Conservation (phyloP, 2,329 filamentous ascomycete species). For the Aspergillus eucalypticola region DNA sequence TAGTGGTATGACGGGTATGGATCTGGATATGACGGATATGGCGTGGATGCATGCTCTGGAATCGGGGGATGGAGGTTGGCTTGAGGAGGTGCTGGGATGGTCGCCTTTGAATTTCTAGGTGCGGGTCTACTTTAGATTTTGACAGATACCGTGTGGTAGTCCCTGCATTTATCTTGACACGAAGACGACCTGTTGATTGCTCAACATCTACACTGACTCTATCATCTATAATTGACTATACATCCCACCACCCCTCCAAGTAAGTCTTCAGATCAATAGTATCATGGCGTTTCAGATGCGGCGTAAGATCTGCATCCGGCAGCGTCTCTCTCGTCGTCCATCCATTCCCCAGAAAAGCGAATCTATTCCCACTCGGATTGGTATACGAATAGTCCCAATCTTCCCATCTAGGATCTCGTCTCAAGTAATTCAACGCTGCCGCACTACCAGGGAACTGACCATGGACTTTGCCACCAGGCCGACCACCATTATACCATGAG, state of each 20-base stretch:
- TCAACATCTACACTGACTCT: not conserved
- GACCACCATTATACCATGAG: conserved; percentile 71
- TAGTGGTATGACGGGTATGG: too few species aligned
- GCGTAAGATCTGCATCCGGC: conserved; percentile 60
- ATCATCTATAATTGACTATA: conserved; percentile 20
- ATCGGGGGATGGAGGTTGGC: not conserved
- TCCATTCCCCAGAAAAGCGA: conserved; percentile 66
- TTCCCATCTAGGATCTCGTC: conserved; percentile 60
- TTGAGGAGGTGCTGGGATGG: not conserved
- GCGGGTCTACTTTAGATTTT: too few species aligned
- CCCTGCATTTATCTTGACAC: too few species aligned
- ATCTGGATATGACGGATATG: not conserved
- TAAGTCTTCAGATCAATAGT: conserved; percentile 62
- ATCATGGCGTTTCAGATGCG: conserved; percentile 60
- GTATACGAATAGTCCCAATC: conserved; percentile 58
- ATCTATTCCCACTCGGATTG: conserved; percentile 46
- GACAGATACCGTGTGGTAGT: too few species aligned
- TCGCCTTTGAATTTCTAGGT: not conserved
- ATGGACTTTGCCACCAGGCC: conserved; percentile 63
- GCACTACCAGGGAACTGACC: conserved; percentile 71
- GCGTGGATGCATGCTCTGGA: not conserved
- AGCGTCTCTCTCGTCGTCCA: conserved; percentile 62
- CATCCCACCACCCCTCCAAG: conserved; percentile 69
- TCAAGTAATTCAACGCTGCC: conserved; percentile 60
- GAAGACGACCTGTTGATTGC: not conserved